Evolutionary conservation across 495 filamentous ascomycete species (phyloP), one percentile per base, ranked within the genome.

Genomic region (Lasiosphaeria miniovina): DNA sequence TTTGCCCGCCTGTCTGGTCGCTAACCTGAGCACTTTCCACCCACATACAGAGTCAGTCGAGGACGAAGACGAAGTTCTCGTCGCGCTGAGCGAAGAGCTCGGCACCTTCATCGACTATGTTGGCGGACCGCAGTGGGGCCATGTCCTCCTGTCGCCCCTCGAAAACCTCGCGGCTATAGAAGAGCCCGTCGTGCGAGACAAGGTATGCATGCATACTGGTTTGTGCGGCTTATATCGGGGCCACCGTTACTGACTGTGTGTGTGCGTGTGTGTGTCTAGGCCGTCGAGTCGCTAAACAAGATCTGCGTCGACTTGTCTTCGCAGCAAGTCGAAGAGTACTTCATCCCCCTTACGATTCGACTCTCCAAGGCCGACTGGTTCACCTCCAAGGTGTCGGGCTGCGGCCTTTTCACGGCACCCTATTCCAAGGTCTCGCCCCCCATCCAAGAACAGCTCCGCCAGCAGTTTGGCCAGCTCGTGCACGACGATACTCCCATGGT

Each of bases 301-400:
- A 97, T 98, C 70, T 96, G 93, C 81, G 83, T 85, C 67, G 85
- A 97, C 70, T 82, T 98, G 40, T 94, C 90, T 36, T 81, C 90
- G 65, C 82, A 90, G 67, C 94, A 98, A 77, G 86, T 98, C 71
- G 95, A 98, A 80, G 90, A 98, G 68, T 87, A 89, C 72, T 98
- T 96, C 77, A 91, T 98, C 66, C 94, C 95, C 34, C 88, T 98
- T 64, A 89, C 90, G 55, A 84, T 96, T 67, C 90, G 94, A 64
- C 88, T 98, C 55, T 96, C 94, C 57, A 98, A 97, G 83, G 95
- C 94, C 73, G 94, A 98, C 79, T 98, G 94, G 94, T 98, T 98
- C 71, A 98, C 94, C 35, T 98, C 95, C 60, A 98, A 98, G 75
- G 94, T 98, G 54, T 98, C 94, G 12, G 94, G 93, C 7, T 95